Base-by-base conservation (phyloP, 495 filamentous ascomycete species). In the Penicillium simplicissimum region DNA sequence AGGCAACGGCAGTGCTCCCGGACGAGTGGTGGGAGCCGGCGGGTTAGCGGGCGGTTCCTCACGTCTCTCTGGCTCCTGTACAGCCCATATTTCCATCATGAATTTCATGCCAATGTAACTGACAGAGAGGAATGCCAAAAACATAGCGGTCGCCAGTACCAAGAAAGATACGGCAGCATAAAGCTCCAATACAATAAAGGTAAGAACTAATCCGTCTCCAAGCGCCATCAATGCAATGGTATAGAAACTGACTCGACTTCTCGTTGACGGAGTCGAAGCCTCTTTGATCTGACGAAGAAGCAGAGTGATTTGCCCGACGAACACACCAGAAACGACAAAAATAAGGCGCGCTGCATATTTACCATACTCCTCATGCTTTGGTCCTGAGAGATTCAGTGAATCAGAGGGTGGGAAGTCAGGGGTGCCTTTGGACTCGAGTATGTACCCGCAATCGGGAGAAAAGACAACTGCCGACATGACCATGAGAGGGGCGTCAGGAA, bases 371-470 rank as follows among this genome's bases (percentile, higher is more conserved):
- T 97, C 93, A 56, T 88, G 76, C 68, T 98, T 97, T 25, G 87
- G 81, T 0, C 95, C 93, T 10, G 81, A 67, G 21, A 96, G 80
- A 72, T 96, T 92, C 33, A 85, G 68, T 7, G 78, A 81, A 45
- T 93, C 85, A 19, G 76, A 79, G 3, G 85, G 84, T 8, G 86
- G 72, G 62, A 82, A 92, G 17, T 88, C 82, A 6, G 92, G 91
- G 3, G 90, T 85, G 0, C 91, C 90, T 72, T 95, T 93, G 6
- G 90, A 91, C 68, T 95, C 89, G n/a, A 98, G 84, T 36, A 96
- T 86, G 67, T 92, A 94, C 9, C 89, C 91, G 71, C 95, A 98
- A 70, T 97, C 94, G 17, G 95, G 95, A 19, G 94, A 97, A 74
- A 93, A 98, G 15, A 95, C 82, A 1, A 96, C 81, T 49, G 91